phyloP scores from a whole-genome alignment of 345 rosid species.

The Salix koriyanagi region DNA sequence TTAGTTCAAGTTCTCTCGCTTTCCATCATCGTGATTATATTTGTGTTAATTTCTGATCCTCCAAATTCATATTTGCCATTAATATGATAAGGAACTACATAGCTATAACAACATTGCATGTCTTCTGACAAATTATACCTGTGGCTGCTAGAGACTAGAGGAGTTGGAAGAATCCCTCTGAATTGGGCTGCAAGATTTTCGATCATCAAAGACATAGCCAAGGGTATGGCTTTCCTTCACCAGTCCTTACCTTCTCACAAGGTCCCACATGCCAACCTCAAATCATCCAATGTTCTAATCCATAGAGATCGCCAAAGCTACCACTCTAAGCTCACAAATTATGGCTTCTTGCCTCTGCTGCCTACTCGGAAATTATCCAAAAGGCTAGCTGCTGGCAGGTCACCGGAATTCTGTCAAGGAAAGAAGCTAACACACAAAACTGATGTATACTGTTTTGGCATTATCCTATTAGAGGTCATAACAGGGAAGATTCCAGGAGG shows the following conservation, averaged over 20 bases:
- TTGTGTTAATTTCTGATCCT: background rate
- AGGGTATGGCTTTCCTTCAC: constrained; percentile 41
- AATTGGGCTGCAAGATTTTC: constrained; percentile 39
- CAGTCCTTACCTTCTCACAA: constrained; percentile 36
- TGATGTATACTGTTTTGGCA: constrained; percentile 56
- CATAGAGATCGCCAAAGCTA: constrained; percentile 15
- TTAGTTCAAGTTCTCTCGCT: constrained; percentile 16
- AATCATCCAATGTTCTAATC: constrained; percentile 46
- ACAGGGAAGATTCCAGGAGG: constrained; percentile 45
- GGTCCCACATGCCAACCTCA: constrained; percentile 56
- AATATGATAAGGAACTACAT: background rate
- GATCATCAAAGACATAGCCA: constrained; percentile 46
- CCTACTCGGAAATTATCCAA: constrained; percentile 18
- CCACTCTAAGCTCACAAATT: constrained; percentile 40
- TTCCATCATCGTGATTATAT: background rate
- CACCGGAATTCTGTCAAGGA: constrained; percentile 46
- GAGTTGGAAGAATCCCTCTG: constrained; percentile 37
- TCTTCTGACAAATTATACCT: background rate
- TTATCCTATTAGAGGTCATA: constrained; percentile 43
- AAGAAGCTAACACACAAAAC: constrained; percentile 47
- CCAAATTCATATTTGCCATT: background rate
- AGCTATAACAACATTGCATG: background rate
- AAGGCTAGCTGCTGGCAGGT: constrained; percentile 31
- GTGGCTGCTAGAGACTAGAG: constrained; percentile 35
- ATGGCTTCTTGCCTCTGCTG: constrained; percentile 45